These are phyloP conservation scores for Pythium phragmitis DNA, from an alignment of 352 stramenopile genomes.

Conservation along the genomic window DNA sequence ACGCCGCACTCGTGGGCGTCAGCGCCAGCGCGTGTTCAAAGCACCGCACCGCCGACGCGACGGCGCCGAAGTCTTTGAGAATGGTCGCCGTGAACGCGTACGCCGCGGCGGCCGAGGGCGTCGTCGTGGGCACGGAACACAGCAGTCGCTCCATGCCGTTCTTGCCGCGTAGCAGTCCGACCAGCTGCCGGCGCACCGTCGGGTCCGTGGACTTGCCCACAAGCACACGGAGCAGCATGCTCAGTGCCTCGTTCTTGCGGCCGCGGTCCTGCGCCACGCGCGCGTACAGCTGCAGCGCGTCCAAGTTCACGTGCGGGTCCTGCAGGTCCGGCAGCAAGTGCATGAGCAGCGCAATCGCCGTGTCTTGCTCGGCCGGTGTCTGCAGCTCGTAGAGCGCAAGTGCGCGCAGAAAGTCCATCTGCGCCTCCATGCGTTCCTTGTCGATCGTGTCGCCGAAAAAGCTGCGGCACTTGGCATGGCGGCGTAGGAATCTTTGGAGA, in stretches of 20 bases:
- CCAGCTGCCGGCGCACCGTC: constrained; percentile 52
- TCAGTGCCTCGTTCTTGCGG: constrained; percentile 57
- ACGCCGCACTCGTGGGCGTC: constrained; percentile 45
- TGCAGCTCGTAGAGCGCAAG: constrained; percentile 50
- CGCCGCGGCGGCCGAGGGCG: constrained; percentile 47
- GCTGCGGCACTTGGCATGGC: constrained; percentile 26
- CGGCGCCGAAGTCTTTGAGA: constrained; percentile 62
- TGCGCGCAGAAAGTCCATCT: constrained; percentile 52
- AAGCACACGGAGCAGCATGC: constrained; percentile 65
- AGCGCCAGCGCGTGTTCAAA: constrained; percentile 50
- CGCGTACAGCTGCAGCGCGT: constrained; percentile 67
- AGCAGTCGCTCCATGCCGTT: constrained; percentile 45
- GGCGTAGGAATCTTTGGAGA: constrained; percentile 39
- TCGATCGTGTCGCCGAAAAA: constrained; percentile 38
- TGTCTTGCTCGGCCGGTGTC: constrained; percentile 42
- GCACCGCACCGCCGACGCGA: constrained; percentile 52
- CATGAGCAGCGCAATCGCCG: constrained; percentile 52
- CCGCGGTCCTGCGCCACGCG: constrained; percentile 60
- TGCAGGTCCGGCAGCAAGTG: constrained; percentile 58
- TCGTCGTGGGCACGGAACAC: constrained; percentile 35
- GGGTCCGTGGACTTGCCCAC: constrained; percentile 51
- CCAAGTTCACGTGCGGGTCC: constrained; percentile 47
- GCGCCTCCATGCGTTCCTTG: constrained; percentile 35
- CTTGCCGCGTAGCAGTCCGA: constrained; percentile 36
- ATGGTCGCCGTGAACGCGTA: constrained; percentile 79